Conservation (phyloP, 306 rosid species). For the Cicer bijugum region DNA sequence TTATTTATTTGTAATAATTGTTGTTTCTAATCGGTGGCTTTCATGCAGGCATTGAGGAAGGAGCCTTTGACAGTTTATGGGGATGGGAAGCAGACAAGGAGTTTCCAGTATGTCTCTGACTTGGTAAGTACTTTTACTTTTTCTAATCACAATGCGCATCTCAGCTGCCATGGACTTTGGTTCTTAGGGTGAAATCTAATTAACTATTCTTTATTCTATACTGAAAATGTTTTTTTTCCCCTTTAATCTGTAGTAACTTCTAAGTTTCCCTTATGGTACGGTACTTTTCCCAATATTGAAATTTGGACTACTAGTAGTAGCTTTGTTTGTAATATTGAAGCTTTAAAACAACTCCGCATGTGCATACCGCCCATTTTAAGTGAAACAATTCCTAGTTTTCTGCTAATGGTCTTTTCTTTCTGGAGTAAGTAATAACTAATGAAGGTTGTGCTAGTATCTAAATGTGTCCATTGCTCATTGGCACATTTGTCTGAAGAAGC, state of each 20-base stretch:
- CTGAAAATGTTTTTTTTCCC: not conserved
- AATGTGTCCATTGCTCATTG: conserved; percentile 23
- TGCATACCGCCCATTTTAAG: conserved; percentile 45
- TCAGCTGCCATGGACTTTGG: conserved; percentile 27
- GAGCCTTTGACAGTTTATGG: conserved; percentile 96
- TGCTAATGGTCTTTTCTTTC: conserved; percentile 20
- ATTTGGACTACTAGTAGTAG: conserved; percentile 17
- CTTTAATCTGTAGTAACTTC: not conserved
- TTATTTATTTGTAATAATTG: conserved; percentile 22
- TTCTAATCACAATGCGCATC: not conserved
- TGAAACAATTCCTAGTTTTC: conserved; percentile 11
- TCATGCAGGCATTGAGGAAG: conserved; percentile 91
- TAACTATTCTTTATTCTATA: not conserved
- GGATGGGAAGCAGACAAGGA: conserved; percentile 99
- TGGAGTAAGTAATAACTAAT: not conserved
- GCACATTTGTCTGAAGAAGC: conserved; percentile 38
- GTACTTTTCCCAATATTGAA: conserved; percentile 8
- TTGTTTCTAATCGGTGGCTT: conserved; percentile 35
- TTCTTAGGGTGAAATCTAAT: conserved; percentile 7
- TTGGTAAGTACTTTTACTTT: conserved; percentile 59
- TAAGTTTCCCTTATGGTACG: not conserved
- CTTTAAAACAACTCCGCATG: conserved; percentile 43
- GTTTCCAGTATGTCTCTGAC: conserved; percentile 99
- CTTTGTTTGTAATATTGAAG: not conserved
- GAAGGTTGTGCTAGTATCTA: conserved; percentile 14